Base-by-base conservation (phyloP, 108 stramenopile species). In the Cyclotella kingstonii region DNA sequence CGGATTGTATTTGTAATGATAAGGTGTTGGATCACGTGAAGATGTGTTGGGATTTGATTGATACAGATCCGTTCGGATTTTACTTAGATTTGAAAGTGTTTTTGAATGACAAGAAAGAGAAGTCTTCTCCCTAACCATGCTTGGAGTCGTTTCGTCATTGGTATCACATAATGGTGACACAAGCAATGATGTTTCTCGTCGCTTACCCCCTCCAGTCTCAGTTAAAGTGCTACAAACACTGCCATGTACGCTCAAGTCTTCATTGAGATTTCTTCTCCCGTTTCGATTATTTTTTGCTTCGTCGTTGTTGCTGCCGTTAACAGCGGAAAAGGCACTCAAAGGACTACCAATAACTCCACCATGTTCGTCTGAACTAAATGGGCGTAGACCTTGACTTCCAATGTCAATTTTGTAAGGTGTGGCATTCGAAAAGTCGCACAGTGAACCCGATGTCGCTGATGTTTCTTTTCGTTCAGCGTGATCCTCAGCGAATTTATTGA, bases 21-120 rank as follows among this genome's bases (percentile, higher is more conserved):
- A 71, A 4, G 70, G 70, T 9, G 70, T 71, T 5, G 70, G 70
- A 71, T 71, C 70, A n/a, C 55, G 31, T 25, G 29, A 52, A 41
- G 36, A 26, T 6, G 36, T 49, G 34, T 50, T 51, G 0, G 4
- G 22, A 29, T n/a, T 51, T 33, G 1, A 6, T 1, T 10, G 28
- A 28, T 51, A 57, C 19, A 57, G 19, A 26, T n/a, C n/a, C 26
- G 36, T 57, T 12, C 41, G 30, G n/a, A 57, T 15, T 18, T 9
- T 7, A 42, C 28, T 40, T 22, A 57, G 29, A 26, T 26, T 51
- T 44, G 43, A 44, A 15, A 3, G 52, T 49, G 52, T 12, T 31
- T n/a, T 33, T 4, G 4, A 6, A 25, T 14, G 23, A 5, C 19
- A 15, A 38, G 41, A 30, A 11, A 12, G 15, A 12, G 28, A 9